phyloP scores from a whole-genome alignment of 148 eudicot genomes.

The Linanthus parryae region DNA sequence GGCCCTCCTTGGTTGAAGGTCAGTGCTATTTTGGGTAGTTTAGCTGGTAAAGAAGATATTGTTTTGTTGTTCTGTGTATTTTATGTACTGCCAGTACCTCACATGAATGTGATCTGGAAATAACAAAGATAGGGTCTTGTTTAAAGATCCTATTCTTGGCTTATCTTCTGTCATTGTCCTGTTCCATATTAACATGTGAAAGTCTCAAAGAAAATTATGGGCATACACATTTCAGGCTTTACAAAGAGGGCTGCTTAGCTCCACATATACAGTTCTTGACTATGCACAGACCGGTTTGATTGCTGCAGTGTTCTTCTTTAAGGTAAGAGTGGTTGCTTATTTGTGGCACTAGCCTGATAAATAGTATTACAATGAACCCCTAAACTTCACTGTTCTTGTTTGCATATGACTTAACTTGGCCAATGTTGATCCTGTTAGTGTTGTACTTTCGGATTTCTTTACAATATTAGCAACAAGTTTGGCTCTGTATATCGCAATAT shows the following conservation, averaged over 20 bases:
- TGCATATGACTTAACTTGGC: not conserved
- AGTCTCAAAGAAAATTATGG: not conserved
- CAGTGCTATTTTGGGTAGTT: not conserved
- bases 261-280: constrained; percentile 86
- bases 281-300: constrained; percentile 95
- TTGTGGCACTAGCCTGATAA: not conserved
- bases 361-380: not conserved
- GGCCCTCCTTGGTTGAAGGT: constrained; percentile 99
- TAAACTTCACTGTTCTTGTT: not conserved
- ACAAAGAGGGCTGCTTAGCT: constrained; percentile 72
- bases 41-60: too few relatives aligned
- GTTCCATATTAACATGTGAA: too few relatives aligned
- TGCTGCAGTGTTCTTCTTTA: constrained; percentile 94
- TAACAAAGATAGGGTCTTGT: too few relatives aligned
- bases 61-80: not conserved
- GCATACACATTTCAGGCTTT: constrained; percentile 48
- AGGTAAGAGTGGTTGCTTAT: constrained; percentile 34
- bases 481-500: too few relatives aligned
- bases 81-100: too few relatives aligned
- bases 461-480: not conserved
- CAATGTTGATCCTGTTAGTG: not conserved
- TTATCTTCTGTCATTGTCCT: too few relatives aligned
- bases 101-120: too few relatives aligned
- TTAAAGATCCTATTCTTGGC: not conserved
- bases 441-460: not conserved